These are phyloP conservation scores for Plasmodium coatneyi DNA, from an alignment of 169 alveolate genomes.

Conservation along the genomic window DNA sequence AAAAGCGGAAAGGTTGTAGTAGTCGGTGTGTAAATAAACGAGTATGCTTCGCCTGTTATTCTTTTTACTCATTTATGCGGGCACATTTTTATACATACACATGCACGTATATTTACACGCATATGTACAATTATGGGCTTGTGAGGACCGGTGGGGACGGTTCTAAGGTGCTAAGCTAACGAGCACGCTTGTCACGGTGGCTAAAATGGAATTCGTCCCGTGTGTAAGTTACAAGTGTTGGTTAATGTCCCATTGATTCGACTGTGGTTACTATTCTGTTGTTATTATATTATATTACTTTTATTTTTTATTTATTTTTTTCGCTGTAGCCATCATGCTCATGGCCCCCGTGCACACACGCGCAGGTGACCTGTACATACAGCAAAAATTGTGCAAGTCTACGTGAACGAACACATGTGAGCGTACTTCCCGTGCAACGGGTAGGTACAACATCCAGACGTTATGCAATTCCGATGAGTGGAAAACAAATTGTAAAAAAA, in stretches of 20 bases:
- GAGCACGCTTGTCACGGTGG: not conserved
- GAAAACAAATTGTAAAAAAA: not conserved
- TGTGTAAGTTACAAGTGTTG: not conserved
- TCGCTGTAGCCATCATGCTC: not conserved
- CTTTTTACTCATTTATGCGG: not conserved
- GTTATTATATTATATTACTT: not conserved
- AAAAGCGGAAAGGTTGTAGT: not conserved
- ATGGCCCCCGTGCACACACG: not conserved
- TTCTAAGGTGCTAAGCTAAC: not conserved
- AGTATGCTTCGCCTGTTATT: not conserved
- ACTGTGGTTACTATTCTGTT: not conserved
- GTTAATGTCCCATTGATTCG: not conserved
- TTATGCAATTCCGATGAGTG: not conserved
- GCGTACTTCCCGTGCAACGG: not conserved
- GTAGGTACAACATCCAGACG: not conserved
- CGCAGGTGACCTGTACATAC: not conserved
- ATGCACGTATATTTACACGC: not conserved
- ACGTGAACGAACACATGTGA: not conserved
- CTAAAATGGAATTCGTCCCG: not conserved
- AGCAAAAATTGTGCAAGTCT: not conserved
- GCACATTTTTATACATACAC: not conserved
- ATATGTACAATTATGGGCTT: not conserved
- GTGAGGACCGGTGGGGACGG: not conserved
- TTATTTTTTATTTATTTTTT: not conserved
- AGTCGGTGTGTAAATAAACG: not conserved